Base-by-base conservation (phyloP, 306 rosid genomes). In the Lablab purpureus region DNA sequence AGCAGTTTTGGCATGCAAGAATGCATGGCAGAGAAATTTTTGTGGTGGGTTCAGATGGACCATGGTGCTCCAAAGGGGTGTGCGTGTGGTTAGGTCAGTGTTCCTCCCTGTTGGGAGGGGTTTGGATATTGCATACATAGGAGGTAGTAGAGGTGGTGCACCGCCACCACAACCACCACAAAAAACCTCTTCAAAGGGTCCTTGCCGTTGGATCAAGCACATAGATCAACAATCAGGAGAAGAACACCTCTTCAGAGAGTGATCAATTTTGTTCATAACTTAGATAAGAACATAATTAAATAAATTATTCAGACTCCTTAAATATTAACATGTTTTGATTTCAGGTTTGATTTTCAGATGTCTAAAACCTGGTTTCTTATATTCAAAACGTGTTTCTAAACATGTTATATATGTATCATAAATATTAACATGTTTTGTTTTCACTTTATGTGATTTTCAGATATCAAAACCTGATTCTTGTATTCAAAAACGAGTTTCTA, bases 101-200 rank as follows among this genome's bases (percentile, higher is more conserved):
- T 87, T 89, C 50, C 86, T 92, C 37, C 98, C 98, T 3, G 93
- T 94, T 27, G 97, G 96, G 2, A 86, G 71, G 30, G 98, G 98
- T 10, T 85, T 94, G 86, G 97, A 91, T 80, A 92, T 94, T 58
- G 98, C 97, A 62, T 87, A 94, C 82, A 86, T 94, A 46, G 98
- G 97, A 32, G 93, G 97, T 11, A 85, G 94, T 64, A 69, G 14
- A 12, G 70, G 67, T 2, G 74, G 49, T 3, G 50, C 52, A 5
- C 15, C 54, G 2, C 22, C 8, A 7, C 13, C 67, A 12, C 43
- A 58, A 5, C 22, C 60, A 3, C 68, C 32, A 17, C 13, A 64
- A 10, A 74, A 6, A 23, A 1, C 74, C 13, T 12, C 45, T 1
- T 54, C 68, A 67, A 84, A 72, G 66, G 70, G 64, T 55, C 82